A percentile compares a stretch with the other conserved stretches of the same genome.
phyloP scores from a whole-genome alignment of 2,329 filamentous ascomycete genomes.

The Annulohypoxylon truncatum region DNA sequence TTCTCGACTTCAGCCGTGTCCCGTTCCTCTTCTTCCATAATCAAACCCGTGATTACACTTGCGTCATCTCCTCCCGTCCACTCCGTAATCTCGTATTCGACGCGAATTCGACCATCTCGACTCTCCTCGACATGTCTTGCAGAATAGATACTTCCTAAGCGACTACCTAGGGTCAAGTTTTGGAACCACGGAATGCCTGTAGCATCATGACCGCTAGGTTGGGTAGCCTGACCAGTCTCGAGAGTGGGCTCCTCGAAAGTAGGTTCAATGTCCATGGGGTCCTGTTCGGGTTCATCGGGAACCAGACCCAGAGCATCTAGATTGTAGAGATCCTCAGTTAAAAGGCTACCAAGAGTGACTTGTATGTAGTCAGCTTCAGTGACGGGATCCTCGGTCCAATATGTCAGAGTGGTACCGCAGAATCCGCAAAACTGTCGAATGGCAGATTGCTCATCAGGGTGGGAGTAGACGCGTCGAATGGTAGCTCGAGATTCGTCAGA shows the following conservation, averaged over 20 bases:
- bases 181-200: conserved; percentile 90
- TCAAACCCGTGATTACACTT: background rate
- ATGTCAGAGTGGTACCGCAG: conserved; percentile 86
- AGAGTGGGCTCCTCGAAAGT: conserved; percentile 45
- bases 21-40: conserved; percentile 53
- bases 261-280: conserved; percentile 44
- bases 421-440: conserved; percentile 90
- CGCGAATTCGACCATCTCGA: conserved; percentile 71
- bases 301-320: conserved; percentile 82
- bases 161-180: conserved; percentile 79
- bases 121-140: conserved; percentile 66
- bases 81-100: conserved; percentile 89
- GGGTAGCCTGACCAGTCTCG: conserved; percentile 50
- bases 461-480: conserved; percentile 76
- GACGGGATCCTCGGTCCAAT: conserved; percentile 80
- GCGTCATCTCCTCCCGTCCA: conserved; percentile 67
- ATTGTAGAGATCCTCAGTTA: conserved; percentile 75
- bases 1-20: background rate
- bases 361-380: conserved; percentile 82
- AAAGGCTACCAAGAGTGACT: conserved; percentile 81
- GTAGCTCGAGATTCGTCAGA: conserved; percentile 77
- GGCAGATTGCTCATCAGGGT: conserved; percentile 65
- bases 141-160: conserved; percentile 74
- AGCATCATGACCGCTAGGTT: conserved; percentile 63
- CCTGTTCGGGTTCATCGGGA: conserved; percentile 57